Evolutionary conservation across 1,139 yeast species (phyloP), one percentile per base, ranked within the genome.

Genomic region (Lizanozyma gosingica): DNA sequence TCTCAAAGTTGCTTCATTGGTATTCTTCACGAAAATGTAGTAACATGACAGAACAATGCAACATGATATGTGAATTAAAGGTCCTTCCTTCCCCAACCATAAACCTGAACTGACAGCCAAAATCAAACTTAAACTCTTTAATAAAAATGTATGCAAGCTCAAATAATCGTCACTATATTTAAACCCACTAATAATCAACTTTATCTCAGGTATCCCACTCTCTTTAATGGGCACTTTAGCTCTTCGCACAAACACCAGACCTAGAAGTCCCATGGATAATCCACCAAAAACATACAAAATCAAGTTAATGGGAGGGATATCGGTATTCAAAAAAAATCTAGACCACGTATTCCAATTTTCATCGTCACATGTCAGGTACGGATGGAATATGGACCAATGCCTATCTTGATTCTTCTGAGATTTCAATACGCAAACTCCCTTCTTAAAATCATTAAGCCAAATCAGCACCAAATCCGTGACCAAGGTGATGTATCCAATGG

Each of bases 71-170:
- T 88, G 97, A 27, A 87, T 95, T 43, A 92, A 66, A 0, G 97
- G 97, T 1, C 97, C 97, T 53, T 90, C 97, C 54, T 83, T 84
- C 9, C 97, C 97, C 4, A 87, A 71, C 84, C 95, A 86, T 2
- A 90, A 56, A 0, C 97, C 97, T 1, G 94, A 78, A 17, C 94
- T 80, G 14, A 86, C 83, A 34, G 80, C 81, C 38, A 83, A 61
- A 33, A 80, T 61, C 44, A 83, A 60, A 17, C 87, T 83, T 2
- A 65, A 39, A 2, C 71, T 62, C 51, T 82, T 82, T 45, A 65
- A 62, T 1, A 71, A 34, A 14, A 82, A 62, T 1, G 82, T 69
- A 16, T 54, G 54, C 8, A 65, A 44, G 2, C 79, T 73, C 40
- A 83, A 58, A 47, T 78, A 76, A 4, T 61, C 62, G 11, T 62